Evolutionary conservation across 257 asterid genomes (phyloP).

Genomic region (Nemophila menziesii): DNA sequence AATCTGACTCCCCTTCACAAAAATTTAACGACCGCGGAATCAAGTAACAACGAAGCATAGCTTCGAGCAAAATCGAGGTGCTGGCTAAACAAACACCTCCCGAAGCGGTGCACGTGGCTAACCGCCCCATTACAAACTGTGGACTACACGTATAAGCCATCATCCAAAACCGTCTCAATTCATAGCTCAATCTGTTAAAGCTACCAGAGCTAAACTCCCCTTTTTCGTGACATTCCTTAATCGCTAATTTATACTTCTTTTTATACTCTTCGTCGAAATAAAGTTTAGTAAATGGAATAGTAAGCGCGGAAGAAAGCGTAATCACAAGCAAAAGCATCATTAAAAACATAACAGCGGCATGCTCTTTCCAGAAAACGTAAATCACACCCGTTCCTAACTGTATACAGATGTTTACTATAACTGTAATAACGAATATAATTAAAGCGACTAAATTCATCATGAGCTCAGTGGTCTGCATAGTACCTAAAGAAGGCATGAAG

Average conservation of each 20-base stretch:
- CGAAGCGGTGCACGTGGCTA: conserved; percentile 64
- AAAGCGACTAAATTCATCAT: conserved; percentile 54
- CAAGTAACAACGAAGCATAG: conserved; percentile 38
- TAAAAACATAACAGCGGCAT: conserved; percentile 27
- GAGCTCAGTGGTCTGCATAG: conserved; percentile 47
- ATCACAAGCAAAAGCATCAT: conserved; percentile 44
- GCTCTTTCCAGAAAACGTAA: conserved; percentile 46
- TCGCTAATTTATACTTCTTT: conserved; percentile 26
- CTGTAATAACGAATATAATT: conserved; percentile 54
- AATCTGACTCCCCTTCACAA: conserved; percentile 61
- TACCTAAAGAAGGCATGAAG: conserved; percentile 64
- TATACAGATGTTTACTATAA: conserved; percentile 47
- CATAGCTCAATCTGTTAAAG: conserved; percentile 28
- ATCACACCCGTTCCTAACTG: conserved; percentile 68
- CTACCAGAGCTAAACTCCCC: conserved; percentile 10
- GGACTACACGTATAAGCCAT: conserved; percentile 85
- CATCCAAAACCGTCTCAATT: conserved; percentile 63
- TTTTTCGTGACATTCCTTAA: conserved; percentile 21
- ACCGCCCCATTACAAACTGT: conserved; percentile 56
- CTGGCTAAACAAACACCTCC: conserved; percentile 63
- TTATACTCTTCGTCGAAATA: conserved; percentile 41
- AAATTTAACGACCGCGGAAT: conserved; percentile 41
- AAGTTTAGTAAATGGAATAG: conserved; percentile 42
- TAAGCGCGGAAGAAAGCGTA: conserved; percentile 38
- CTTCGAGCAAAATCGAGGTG: conserved; percentile 41